Base-by-base conservation (phyloP, 495 filamentous ascomycete genomes). In the Daldinia vernicosa region DNA sequence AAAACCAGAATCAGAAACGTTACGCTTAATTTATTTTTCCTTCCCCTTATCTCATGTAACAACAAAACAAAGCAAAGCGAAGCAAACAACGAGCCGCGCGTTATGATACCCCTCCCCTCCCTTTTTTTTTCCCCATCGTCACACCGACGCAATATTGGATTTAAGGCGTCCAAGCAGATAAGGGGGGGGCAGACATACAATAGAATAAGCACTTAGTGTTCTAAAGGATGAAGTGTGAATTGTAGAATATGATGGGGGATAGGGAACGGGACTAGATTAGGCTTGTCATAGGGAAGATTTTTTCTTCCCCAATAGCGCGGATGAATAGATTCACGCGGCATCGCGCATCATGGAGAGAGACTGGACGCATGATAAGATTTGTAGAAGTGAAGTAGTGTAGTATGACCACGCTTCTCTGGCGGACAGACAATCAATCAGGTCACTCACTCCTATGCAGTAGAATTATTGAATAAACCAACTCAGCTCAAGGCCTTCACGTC, bases 11-110 rank as follows among this genome's bases (percentile, higher is more conserved):
- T 30, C 50, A 53, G 50, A 27, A 17, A 24, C 60, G 19, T 22
- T 15, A 43, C 27, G 33, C 33, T 35, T 35, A 66, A 24, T 15
- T 4, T 52, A 32, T 47, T 47, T 24, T 47, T 22, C 12, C 4
- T n/a, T n/a, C 4, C 1, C 4, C 17, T 8, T 17, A 47, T 24
- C 24, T 52, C 19, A 27, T 68, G 58, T 68, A 62, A 62, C 66
- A 67, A 67, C 63, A 65, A 43, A 64, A 45, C 27, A 45, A 50
- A 35, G 58, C 45, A 22, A 51, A 14, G 58, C 45, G 3, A 51
- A 19, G 40, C 40, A 45, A 51, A 24, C 22, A 24, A 53, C 50
- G 35, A 58, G 26, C 28, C 32, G 33, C 64, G 47, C 43, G 26
- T 43, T 15, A 60, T 53, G 66, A 55, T 39, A 75, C 60, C 58